Base-by-base conservation (phyloP, 1,284 basidiomycete genomes). In the Afroboletus lepidellus region DNA sequence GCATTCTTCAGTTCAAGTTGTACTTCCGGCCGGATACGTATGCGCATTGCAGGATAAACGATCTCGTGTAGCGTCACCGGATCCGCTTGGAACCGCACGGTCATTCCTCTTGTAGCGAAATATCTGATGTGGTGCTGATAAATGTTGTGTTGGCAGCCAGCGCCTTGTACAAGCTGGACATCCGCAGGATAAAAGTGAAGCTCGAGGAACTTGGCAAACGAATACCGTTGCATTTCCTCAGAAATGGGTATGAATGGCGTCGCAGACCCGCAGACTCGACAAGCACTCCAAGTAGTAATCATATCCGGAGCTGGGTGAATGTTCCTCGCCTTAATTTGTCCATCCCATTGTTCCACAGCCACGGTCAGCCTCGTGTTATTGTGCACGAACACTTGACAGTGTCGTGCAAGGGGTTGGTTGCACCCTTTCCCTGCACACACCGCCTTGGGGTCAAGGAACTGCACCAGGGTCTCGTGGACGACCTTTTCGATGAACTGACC, bases 171-270 rank as follows among this genome's bases (percentile, higher is more conserved):
- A 24, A 90, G 76, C 63, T 85, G 83, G 58, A 91, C 87, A 60
- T 91, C 84, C 39, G 86, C 87, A 15, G 92, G 91, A 70, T 96
- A 95, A 70, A 95, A 95, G 63, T 93, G 89, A 25, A 95, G 79
- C 65, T 97, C 94, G 41, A 97, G 78, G 65, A 93, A 97, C 66
- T 95, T 95, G 36, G 90, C 90, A 65, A 94, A 94, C n/a, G 94
- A 87, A 70, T 95, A 91, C 64, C 92, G 77, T 71, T 94, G 92
- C 73, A 95, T 94, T 66, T 98, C 94, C 58, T 93, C 87, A 2
- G 93, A 94, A 37, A 98, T 85, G 18, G 88, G 87, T 51, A 93
- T 90, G 66, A 95, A 92, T 0, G 92, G 91, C 18, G 94, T 94
- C 5, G 86, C 85, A 4, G 79, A 83, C 7, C 84, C 83, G 65